These are phyloP conservation scores for Wickerhamomyces canadensis DNA, from an alignment of 805 yeast species.

Conservation along the genomic window DNA sequence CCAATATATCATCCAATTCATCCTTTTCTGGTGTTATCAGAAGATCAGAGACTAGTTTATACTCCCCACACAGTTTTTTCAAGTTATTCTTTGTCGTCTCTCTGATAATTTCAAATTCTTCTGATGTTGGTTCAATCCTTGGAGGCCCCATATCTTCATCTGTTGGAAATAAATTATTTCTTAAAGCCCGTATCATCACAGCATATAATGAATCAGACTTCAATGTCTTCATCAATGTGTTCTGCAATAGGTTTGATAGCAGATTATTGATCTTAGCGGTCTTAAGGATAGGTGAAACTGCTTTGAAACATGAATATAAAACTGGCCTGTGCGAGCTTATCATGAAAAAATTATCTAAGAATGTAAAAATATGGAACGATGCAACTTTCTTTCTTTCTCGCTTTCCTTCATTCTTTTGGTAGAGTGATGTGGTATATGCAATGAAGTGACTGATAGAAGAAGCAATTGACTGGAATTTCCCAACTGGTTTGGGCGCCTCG, in stretches of 20 bases:
- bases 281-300: constrained; percentile 14
- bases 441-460: constrained; percentile 12
- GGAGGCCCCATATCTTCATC: constrained; percentile 48
- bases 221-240: constrained; percentile 12
- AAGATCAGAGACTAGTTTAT: constrained; percentile 13
- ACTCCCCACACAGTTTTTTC: constrained; percentile 16
- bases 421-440: constrained; percentile 12
- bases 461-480: constrained; percentile 2
- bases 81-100: constrained; percentile 23
- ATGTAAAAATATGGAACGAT: constrained; percentile 17
- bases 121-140: constrained; percentile 34
- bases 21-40: constrained; percentile 19
- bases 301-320: constrained; percentile 24
- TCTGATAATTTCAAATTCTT: constrained; percentile 31
- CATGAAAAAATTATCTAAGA: constrained; percentile 20
- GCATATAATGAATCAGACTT: constrained; percentile 16
- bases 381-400: constrained; percentile 3
- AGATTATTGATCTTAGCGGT: constrained; percentile 11
- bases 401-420: background rate
- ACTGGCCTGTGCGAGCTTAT: constrained; percentile 24
- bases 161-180: constrained; percentile 40
- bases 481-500: background rate
- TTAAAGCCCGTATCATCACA: constrained; percentile 22
- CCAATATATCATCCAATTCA: constrained; percentile 21
- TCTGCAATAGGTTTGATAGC: constrained; percentile 18